Evolutionary conservation across 805 yeast species (phyloP), one percentile per base, ranked within the genome.

Genomic region (Pichia heedii): DNA sequence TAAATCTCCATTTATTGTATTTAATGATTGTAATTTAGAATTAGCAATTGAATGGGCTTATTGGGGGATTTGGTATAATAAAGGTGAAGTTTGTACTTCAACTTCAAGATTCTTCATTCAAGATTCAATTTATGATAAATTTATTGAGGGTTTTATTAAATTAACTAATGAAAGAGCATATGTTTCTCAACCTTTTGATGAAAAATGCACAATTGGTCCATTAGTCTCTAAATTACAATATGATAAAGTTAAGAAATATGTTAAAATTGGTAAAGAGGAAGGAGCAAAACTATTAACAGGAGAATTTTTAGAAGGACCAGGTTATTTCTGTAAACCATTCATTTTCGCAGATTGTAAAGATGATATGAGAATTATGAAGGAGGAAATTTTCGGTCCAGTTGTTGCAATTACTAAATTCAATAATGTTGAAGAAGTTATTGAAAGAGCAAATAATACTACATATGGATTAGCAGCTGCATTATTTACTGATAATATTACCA

Each of bases 311-410:
- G 79, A 74, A 33, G 63, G 61, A 51, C 77, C 78, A 58, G 87
- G 89, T 57, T 81, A 68, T 67, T 83, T 77, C 58, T 66, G 81
- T 53, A 64, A 72, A 58, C 93, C 93, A 58, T 79, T 88, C 36
- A 70, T 83, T 40, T 83, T 83, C 62, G 75, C 77, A 51, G 83
- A 80, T 56, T 84, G 81, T 50, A 69, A 64, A 5, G 81, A 79
- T 61, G 73, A 74, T 53, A 77, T 79, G 79, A 63, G 66, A 50
- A 77, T 83, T 54, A 77, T 76, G 48, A 73, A 65, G 54, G 89
- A 83, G 55, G 93, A 83, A 65, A 82, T 83, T 52, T 83, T 83
- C 50, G 93, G 93, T 41, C 93, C 93, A 33, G 88, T 83, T 46
- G 84, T 81, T 40, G 71, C 84, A 20, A 70, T 80, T 45, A 66